phyloP scores from a whole-genome alignment of 169 alveolate genomes.

The Babesia ovata region DNA sequence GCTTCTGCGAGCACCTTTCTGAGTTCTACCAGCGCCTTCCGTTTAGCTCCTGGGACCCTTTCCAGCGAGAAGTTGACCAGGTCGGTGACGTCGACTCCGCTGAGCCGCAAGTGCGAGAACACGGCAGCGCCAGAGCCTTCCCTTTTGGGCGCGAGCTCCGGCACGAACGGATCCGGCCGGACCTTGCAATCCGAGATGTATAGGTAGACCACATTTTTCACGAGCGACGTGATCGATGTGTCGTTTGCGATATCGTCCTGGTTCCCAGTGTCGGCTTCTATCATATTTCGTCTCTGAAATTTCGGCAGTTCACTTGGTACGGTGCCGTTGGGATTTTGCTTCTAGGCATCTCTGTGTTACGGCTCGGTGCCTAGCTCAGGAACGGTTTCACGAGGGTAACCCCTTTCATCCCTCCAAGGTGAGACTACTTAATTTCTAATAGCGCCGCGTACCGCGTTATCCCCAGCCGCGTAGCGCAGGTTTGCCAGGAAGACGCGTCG shows the following conservation, averaged over 20 bases:
- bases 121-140: neutral
- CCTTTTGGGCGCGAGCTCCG: constrained; percentile 1
- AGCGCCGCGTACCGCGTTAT: neutral
- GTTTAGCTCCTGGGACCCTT: constrained; percentile 49
- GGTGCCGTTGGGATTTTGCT: neutral
- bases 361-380: constrained; percentile 1
- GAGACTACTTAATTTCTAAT: neutral
- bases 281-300: neutral
- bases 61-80: constrained; percentile 57
- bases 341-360: constrained; percentile 4
- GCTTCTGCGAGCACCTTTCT: constrained; percentile 42
- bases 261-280: neutral
- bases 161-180: constrained; percentile 60
- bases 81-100: constrained; percentile 41
- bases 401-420: neutral
- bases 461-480: no score
- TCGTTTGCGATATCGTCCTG: constrained; percentile 32
- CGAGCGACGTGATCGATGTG: constrained; percentile 49
- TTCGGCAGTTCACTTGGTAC: neutral
- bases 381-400: constrained; percentile 6
- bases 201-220: constrained; percentile 42
- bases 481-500: neutral
- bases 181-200: constrained; percentile 52
- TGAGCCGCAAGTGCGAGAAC: constrained; percentile 11
- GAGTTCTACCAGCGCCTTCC: constrained; percentile 55